Conservation (phyloP, 2,329 filamentous ascomycete genomes). For the Cercospora berteroae region DNA sequence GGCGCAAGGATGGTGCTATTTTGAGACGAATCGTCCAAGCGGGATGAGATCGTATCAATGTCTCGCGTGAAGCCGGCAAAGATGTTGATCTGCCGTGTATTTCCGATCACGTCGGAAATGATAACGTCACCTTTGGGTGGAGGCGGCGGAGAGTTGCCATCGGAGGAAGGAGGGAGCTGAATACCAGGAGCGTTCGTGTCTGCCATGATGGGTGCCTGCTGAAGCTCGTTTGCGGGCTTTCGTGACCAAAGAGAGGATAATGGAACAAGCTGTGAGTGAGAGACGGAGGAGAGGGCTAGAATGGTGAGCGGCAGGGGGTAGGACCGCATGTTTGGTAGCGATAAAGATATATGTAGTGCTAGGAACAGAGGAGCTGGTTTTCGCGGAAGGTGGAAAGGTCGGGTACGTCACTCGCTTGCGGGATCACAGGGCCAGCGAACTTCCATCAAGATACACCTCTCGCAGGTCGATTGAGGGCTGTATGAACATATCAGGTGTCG, state of each 20-base stretch:
- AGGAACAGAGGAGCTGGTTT: conserved; percentile 4
- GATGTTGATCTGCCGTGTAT: conserved; percentile 74
- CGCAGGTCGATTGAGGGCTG: background rate
- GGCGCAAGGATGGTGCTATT: conserved; percentile 88
- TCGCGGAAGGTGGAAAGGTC: background rate
- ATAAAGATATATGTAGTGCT: background rate
- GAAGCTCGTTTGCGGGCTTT: conserved; percentile 5
- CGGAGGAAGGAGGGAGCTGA: conserved; percentile 27
- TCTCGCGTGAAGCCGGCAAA: conserved; percentile 81
- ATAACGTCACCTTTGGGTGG: conserved; percentile 51
- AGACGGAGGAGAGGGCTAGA: conserved; percentile 19
- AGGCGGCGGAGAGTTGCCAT: conserved; percentile 11
- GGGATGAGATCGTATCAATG: conserved; percentile 64
- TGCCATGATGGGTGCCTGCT: conserved; percentile 29
- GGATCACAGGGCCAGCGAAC: background rate
- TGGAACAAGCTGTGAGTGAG: conserved; percentile 9
- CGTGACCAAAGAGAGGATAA: background rate
- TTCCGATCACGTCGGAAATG: conserved; percentile 80
- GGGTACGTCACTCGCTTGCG: conserved; percentile 7
- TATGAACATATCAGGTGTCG: background rate
- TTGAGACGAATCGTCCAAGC: conserved; percentile 63
- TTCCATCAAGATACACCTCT: background rate
- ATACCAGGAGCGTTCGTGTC: conserved; percentile 22
- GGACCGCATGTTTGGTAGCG: conserved; percentile 6
- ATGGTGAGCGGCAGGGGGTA: conserved; percentile 12